Percentiles rank a stretch among this genome's conserved stretches.
Conservation (phyloP, 1,139 yeast genomes). For the Yarrowia galli region DNA sequence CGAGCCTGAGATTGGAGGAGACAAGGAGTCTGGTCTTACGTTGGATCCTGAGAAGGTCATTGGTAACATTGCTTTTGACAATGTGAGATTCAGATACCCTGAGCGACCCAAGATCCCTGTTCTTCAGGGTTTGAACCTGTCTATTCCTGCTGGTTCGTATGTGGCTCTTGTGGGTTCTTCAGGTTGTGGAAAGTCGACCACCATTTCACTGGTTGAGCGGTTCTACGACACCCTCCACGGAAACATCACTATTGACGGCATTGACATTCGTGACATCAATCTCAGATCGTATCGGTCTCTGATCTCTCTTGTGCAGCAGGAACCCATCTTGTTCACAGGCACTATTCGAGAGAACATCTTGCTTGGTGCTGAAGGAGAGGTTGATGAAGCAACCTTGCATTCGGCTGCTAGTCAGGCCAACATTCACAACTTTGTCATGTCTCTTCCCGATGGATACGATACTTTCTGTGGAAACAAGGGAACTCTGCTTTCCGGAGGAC, state of each 20-base stretch:
- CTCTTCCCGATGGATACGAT: conserved; percentile 82
- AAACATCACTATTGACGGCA: conserved; percentile 68
- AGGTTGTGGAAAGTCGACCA: conserved; percentile 93
- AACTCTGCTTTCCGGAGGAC: conserved; percentile 82
- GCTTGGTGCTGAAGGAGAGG: conserved; percentile 70
- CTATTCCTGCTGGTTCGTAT: conserved; percentile 78
- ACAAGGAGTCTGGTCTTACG: conserved; percentile 61
- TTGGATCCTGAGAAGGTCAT: conserved; percentile 50
- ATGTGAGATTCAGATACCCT: conserved; percentile 80
- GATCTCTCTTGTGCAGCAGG: conserved; percentile 84
- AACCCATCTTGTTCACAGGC: conserved; percentile 86
- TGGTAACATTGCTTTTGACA: conserved; percentile 68
- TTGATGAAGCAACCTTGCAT: conserved; percentile 66
- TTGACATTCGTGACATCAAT: conserved; percentile 69
- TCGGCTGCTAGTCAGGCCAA: conserved; percentile 79
- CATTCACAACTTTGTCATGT: conserved; percentile 75
- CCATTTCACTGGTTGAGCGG: conserved; percentile 79
- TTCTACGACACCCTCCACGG: conserved; percentile 82
- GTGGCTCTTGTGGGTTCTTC: conserved; percentile 95
- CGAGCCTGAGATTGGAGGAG: conserved; percentile 62
- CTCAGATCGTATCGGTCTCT: conserved; percentile 73
- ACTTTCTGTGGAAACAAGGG: conserved; percentile 85
- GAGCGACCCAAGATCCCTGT: conserved; percentile 77
- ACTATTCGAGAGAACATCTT: conserved; percentile 80
- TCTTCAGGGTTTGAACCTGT: conserved; percentile 68